Evolutionary conservation across 2,329 filamentous ascomycete genomes (phyloP).

Genomic region (Leptographium flavum): DNA sequence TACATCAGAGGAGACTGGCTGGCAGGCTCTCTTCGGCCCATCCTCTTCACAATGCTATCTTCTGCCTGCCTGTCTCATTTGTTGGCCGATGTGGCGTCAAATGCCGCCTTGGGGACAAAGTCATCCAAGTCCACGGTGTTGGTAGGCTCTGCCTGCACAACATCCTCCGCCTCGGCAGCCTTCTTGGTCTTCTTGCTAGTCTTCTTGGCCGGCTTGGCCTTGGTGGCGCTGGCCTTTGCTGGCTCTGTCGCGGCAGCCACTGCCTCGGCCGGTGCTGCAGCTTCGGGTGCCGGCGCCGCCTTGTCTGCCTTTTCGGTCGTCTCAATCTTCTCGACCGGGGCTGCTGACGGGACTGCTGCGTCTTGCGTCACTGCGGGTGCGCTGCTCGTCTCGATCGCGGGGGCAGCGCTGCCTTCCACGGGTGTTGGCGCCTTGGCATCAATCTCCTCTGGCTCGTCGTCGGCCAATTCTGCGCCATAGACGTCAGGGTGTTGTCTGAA

Average conservation of each 20-base stretch:
- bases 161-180: not conserved
- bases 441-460: conserved; percentile 46
- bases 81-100: not conserved
- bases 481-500: conserved; percentile 87
- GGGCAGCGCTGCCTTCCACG: not conserved
- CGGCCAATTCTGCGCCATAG: conserved; percentile 77
- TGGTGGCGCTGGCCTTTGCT: not conserved
- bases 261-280: not conserved
- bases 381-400: not conserved
- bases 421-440: not conserved
- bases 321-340: not conserved
- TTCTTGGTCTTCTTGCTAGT: not conserved
- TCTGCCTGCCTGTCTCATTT: not conserved
- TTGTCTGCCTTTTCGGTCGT: not conserved
- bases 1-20: not conserved
- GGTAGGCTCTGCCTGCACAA: not conserved
- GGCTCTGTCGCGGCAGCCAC: not conserved
- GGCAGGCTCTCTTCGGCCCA: not conserved
- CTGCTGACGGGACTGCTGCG: not conserved
- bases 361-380: not conserved
- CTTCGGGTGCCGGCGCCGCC: not conserved
- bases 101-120: not conserved
- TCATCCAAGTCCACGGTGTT: not conserved
- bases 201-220: not conserved
- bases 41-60: not conserved